Conservation (phyloP, 257 asterid genomes). For the Jaltomata sinuosa region DNA sequence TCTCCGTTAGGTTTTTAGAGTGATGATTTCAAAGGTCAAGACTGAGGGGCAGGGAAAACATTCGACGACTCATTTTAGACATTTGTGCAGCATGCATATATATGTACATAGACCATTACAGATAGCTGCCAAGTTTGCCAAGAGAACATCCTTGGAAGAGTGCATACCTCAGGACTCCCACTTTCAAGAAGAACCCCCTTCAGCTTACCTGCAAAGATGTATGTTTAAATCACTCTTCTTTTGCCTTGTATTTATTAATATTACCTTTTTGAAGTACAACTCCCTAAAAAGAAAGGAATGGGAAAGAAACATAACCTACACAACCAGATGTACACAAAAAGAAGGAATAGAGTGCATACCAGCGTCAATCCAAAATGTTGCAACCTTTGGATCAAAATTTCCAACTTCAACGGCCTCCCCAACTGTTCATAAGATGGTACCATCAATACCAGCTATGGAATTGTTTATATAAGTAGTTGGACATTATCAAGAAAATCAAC, state of each 20-base stretch:
- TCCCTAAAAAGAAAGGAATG: background rate
- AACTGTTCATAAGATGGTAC: conserved; percentile 33
- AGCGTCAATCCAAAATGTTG: conserved; percentile 90
- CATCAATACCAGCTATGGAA: conserved; percentile 8
- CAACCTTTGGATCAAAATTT: conserved; percentile 73
- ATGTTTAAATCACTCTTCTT: background rate
- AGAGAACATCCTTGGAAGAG: background rate
- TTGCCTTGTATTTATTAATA: background rate
- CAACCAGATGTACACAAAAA: background rate
- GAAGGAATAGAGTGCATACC: conserved; percentile 24
- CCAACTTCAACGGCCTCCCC: conserved; percentile 70
- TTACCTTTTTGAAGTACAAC: background rate
- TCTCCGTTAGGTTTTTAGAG: background rate
- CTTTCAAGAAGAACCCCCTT: conserved; percentile 94
- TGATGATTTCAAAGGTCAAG: background rate
- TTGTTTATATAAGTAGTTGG: background rate
- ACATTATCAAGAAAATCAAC: background rate
- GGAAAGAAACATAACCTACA: background rate
- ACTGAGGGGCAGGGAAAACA: background rate
- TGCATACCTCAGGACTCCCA: conserved; percentile 81
- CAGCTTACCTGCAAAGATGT: conserved; percentile 57
- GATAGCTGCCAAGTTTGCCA: background rate
- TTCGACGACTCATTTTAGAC: background rate
- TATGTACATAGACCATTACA: background rate
- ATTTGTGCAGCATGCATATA: background rate